These are phyloP conservation scores for Erodium chrysanthum DNA, from an alignment of 441 rosid species.

Conservation along the genomic window DNA sequence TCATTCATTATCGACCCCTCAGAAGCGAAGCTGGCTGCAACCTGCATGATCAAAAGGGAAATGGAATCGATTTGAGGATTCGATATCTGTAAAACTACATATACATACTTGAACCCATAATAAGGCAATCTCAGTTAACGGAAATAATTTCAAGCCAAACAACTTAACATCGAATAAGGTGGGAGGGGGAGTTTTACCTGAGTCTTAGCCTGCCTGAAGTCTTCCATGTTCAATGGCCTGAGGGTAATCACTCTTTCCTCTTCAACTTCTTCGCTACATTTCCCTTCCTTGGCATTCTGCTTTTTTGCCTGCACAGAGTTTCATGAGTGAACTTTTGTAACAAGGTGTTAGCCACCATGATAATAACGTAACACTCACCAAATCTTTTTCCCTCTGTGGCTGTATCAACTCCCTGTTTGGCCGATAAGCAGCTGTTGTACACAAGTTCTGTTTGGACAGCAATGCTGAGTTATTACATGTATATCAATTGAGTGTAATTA, in stretches of 20 bases:
- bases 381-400: conserved; percentile 57
- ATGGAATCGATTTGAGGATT: not conserved
- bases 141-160: too few relatives aligned
- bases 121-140: too few relatives aligned
- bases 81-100: not conserved
- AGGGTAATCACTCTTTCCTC: conserved; percentile 44
- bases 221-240: conserved; percentile 57
- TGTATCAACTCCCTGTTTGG: conserved; percentile 70
- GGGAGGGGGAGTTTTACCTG: conserved; percentile 38
- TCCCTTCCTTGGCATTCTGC: not conserved
- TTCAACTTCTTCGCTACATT: conserved; percentile 19
- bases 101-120: too few relatives aligned
- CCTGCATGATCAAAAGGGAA: conserved; percentile 28
- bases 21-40: conserved; percentile 62
- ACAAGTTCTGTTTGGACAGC: conserved; percentile 44
- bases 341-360: too few relatives aligned
- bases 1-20: conserved; percentile 64
- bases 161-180: too few relatives aligned
- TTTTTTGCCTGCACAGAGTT: conserved; percentile 34
- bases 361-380: conserved; percentile 25
- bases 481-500: not conserved
- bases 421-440: conserved; percentile 68
- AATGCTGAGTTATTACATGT: not conserved
- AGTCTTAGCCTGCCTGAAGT: conserved; percentile 57
- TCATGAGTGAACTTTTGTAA: too few relatives aligned